Conservation (phyloP, 257 asterid genomes). For the Craterostigma plantagineum region DNA sequence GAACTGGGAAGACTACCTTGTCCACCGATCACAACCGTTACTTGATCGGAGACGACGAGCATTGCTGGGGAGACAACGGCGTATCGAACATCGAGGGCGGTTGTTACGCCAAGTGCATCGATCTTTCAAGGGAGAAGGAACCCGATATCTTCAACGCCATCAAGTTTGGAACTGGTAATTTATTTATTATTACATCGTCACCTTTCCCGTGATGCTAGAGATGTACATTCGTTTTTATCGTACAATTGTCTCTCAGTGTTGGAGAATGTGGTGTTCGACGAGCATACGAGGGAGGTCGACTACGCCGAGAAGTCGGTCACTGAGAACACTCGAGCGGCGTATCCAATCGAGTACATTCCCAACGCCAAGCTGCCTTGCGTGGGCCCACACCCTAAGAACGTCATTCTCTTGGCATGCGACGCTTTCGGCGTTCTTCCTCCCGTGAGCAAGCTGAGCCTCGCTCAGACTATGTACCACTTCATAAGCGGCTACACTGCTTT, state of each 20-base stretch:
- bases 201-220: too few relatives aligned
- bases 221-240: too few relatives aligned
- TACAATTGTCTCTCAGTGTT: conserved; percentile 23
- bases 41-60: conserved; percentile 72
- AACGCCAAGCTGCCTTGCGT: conserved; percentile 76
- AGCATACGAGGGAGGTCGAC: conserved; percentile 60
- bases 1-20: conserved; percentile 68
- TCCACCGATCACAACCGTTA: conserved; percentile 67
- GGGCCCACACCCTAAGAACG: conserved; percentile 68
- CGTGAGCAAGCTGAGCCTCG: conserved; percentile 59
- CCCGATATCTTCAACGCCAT: conserved; percentile 85
- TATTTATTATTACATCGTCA: too few relatives aligned
- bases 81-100: conserved; percentile 77
- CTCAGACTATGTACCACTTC: conserved; percentile 80
- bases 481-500: conserved; percentile 83
- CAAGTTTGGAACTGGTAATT: conserved; percentile 66
- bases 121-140: conserved; percentile 55
- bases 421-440: conserved; percentile 88
- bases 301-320: conserved; percentile 55
- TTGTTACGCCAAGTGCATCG: conserved; percentile 72
- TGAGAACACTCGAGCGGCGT: conserved; percentile 78
- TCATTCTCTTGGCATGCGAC: conserved; percentile 67
- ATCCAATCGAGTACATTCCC: conserved; percentile 69
- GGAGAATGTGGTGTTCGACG: conserved; percentile 69
- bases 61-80: conserved; percentile 70